Conservation (phyloP, 768 basidiomycete genomes). For the Nidula microcarpa region DNA sequence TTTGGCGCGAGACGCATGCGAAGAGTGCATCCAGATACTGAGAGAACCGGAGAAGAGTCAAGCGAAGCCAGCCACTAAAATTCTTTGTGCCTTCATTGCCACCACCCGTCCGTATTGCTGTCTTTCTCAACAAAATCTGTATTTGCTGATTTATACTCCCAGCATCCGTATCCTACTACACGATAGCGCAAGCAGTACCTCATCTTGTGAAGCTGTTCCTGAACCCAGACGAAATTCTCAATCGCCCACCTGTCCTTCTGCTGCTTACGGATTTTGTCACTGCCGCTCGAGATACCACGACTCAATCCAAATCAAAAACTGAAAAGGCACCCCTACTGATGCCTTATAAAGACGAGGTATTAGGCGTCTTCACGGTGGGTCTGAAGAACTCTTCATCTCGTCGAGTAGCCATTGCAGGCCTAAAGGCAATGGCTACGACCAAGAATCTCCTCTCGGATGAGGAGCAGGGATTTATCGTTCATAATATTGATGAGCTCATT, state of each 20-base stretch:
- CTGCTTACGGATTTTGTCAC: conserved; percentile 65
- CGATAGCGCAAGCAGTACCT: conserved; percentile 64
- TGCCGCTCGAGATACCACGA: conserved; percentile 43
- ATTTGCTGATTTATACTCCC: not conserved
- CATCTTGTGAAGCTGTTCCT: conserved; percentile 77
- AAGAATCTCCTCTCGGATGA: conserved; percentile 58
- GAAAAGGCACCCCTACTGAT: conserved; percentile 36
- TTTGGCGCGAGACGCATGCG: conserved; percentile 70
- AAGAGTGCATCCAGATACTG: conserved; percentile 77
- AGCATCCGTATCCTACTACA: conserved; percentile 72
- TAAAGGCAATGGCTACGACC: conserved; percentile 67
- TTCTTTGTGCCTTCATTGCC: conserved; percentile 73
- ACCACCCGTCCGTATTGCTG: conserved; percentile 61
- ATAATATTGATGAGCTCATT: conserved; percentile 70
- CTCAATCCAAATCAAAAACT: conserved; percentile 7
- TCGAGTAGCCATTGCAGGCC: conserved; percentile 58
- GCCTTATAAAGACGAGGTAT: conserved; percentile 72
- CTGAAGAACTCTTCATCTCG: conserved; percentile 49
- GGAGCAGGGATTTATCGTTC: conserved; percentile 79
- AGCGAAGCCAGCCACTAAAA: conserved; percentile 83
- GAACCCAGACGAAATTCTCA: conserved; percentile 63
- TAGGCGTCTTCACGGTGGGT: conserved; percentile 61
- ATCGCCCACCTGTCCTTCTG: conserved; percentile 62
- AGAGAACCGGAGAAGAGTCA: conserved; percentile 93
- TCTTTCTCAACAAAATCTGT: conserved; percentile 3